Conservation (phyloP, 2,329 filamentous ascomycete species). For the Fusarium sp. region DNA sequence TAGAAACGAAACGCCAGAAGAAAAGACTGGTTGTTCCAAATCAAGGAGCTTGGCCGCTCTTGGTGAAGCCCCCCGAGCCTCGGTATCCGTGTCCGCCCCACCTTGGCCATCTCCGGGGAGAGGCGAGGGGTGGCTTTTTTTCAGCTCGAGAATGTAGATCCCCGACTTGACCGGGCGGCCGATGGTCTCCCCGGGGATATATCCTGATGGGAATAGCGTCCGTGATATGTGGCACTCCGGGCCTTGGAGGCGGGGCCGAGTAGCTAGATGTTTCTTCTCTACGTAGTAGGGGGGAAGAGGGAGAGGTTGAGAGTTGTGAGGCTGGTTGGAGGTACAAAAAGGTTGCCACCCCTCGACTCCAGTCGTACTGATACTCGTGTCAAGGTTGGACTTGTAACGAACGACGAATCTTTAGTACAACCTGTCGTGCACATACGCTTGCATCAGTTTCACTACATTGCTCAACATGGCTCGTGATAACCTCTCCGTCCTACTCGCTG, state of each 20-base stretch:
- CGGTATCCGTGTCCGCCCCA: constrained; percentile 15
- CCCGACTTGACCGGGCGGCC: constrained; percentile 31
- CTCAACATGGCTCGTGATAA: constrained; percentile 57
- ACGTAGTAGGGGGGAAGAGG: background rate
- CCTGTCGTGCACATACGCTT: background rate
- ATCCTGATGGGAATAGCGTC: constrained; percentile 42
- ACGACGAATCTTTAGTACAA: background rate
- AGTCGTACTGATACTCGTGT: background rate
- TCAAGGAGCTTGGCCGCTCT: background rate
- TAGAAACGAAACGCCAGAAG: background rate
- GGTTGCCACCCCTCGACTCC: background rate
- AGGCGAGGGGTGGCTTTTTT: background rate
- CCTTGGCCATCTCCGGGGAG: background rate
- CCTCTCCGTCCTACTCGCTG: constrained; percentile 68
- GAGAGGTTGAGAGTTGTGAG: background rate
- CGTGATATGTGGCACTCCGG: constrained; percentile 23
- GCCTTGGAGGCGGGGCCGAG: background rate
- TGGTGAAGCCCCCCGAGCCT: constrained; percentile 16
- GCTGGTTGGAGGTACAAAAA: background rate
- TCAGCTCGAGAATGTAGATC: constrained; percentile 18
- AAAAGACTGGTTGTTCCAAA: background rate
- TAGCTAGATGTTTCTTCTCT: background rate
- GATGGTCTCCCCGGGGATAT: constrained; percentile 35
- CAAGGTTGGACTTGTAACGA: background rate
- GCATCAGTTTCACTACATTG: background rate